Percentiles rank a stretch among this genome's conserved stretches.
These are phyloP conservation scores for Termitomyces sp. DNA, from an alignment of 768 basidiomycete genomes.

Conservation along the genomic window DNA sequence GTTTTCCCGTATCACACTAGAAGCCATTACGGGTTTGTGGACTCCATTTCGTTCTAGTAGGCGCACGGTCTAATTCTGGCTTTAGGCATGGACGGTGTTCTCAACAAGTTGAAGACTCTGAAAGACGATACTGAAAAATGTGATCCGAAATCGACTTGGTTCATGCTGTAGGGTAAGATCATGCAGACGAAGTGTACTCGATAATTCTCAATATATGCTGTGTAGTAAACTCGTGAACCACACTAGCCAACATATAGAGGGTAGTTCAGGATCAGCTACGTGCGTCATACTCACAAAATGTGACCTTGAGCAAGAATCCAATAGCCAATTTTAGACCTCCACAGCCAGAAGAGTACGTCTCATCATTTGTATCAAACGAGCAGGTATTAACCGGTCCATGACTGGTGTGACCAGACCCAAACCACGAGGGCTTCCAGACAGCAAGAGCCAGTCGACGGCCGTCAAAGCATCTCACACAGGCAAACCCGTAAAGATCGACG, in stretches of 20 bases:
- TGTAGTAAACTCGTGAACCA: constrained; percentile 1
- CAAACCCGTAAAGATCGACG: not conserved
- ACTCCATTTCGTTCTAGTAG: not conserved
- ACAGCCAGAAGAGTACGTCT: not conserved
- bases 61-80: not conserved
- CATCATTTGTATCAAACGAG: not conserved
- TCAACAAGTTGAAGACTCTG: not conserved
- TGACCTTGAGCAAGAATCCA: not conserved
- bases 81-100: not conserved
- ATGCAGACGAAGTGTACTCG: not conserved
- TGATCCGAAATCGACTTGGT: not conserved
- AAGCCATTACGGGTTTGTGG: not conserved
- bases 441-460: not conserved
- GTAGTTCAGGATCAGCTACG: constrained; percentile 4
- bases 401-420: not conserved
- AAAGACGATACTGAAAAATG: not conserved
- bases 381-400: not conserved
- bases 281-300: not conserved
- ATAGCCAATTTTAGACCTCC: not conserved
- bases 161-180: constrained; percentile 1
- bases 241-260: not conserved
- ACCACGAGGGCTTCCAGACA: constrained; percentile 1
- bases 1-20: not conserved
- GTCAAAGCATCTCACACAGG: not conserved
- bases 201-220: not conserved